Evolutionary conservation across 768 basidiomycete species (phyloP), one percentile per base, ranked within the genome.

Genomic region (Tremella mesenterica): DNA sequence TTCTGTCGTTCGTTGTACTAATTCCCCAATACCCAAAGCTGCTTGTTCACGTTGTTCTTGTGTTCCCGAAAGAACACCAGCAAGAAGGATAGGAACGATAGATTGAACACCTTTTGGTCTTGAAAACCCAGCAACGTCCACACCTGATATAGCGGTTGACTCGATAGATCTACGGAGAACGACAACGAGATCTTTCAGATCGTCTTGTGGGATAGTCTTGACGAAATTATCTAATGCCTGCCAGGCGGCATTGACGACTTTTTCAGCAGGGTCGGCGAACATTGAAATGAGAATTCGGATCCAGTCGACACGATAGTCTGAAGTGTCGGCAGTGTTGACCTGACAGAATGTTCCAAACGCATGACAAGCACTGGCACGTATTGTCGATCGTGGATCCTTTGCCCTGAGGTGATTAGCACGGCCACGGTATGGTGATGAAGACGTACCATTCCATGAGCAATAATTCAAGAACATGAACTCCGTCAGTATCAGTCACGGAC

Each of bases 21-120:
- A 81, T 61, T 96, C 93, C n/a, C 88, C 86, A 55, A 97, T 92
- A 26, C 88, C 91, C 63, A 89, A 89, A 0, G 93, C 90, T 0
- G 93, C 92, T 61, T 93, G 85, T 73, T 97, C 95, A 62, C 75
- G 65, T 56, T 77, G 89, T 55, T 96, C 92, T 73, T 92, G 92
- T 71, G 81, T 96, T 30, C 93, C 93, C 2, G 85, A 86, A 0
- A 91, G 89, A 30, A 97, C 84, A 61, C 93, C 93, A 2, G 88
- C 86, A 39, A 93, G 85, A 69, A 92, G 82, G 64, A 92, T 83
- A 1, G 88, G 88, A 0, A 95, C 85, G 4, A 83, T 78, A 0
- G 90, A 84, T 20, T 86, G 79, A 21, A 91, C 77, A 54, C 90
- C 91, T 71, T 90, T 92, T 5, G 76, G 67, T 39, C 75, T 76